These are phyloP conservation scores for Toxoplasma gondii DNA, from an alignment of 169 alveolate species.

Conservation along the genomic window DNA sequence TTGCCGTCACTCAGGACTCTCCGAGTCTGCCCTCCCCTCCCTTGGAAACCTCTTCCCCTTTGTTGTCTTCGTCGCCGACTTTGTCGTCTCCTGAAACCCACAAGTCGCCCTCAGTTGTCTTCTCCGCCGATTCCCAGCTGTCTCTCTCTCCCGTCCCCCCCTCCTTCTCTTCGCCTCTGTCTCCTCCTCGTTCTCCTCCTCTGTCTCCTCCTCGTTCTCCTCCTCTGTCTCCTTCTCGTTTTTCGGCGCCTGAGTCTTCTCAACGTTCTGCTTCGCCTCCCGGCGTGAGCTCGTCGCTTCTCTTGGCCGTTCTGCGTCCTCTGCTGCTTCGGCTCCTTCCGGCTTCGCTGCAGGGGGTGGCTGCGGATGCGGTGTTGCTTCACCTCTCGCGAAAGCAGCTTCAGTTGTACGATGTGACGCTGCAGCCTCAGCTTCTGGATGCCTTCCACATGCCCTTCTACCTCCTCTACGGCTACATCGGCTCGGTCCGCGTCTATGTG, in stretches of 20 bases:
- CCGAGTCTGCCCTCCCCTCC: no score
- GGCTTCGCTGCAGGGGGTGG: constrained; percentile 13
- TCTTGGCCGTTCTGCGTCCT: constrained; percentile 1
- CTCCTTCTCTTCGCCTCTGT: not conserved
- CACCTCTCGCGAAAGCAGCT: constrained; percentile 17
- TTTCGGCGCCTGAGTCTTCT: not conserved
- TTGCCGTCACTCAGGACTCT: no score
- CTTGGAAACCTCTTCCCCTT: no score
- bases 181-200: not conserved
- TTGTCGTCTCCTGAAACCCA: no score
- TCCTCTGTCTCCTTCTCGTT: not conserved
- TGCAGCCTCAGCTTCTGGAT: not conserved
- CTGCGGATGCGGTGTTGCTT: not conserved
- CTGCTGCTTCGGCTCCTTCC: constrained; percentile 29
- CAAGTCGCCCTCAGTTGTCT: no score
- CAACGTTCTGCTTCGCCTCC: not conserved
- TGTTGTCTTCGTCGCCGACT: not conserved
- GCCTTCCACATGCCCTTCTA: constrained; percentile 22
- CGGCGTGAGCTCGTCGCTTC: not conserved
- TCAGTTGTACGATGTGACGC: not conserved
- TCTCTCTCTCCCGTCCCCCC: not conserved
- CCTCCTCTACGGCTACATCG: constrained; percentile 37
- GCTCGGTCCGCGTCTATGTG: not conserved
- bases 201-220: not conserved
- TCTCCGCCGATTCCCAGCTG: not conserved